Base-by-base conservation (phyloP, 2,329 filamentous ascomycete species). In the Aspergillus tubingensis region DNA sequence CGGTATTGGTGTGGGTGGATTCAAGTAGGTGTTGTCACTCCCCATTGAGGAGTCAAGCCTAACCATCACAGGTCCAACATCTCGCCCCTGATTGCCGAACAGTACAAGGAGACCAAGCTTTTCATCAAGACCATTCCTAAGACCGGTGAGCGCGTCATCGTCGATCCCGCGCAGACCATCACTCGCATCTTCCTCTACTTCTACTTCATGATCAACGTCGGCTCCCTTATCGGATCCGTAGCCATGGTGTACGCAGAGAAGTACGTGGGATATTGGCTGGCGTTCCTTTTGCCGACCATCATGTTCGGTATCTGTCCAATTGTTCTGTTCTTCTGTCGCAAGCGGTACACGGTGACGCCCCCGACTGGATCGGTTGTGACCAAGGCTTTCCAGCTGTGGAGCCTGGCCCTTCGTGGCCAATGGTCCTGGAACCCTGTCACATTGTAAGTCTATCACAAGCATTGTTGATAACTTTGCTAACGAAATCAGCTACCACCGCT, bases 171-270 rank as follows among this genome's bases (percentile, higher is more conserved):
- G 54, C 81, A 88, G 61, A 91, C 89, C 55, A 83, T 88, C 66
- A 86, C 85, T n/a, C 83, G 88, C 48, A 85, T 91, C 47, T 90
- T 88, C 73, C 82, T 86, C 68, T 88, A 85, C 73, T 91, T 90
- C 74, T 91, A 91, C 75, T 81, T 89, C 50, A 83, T 88, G 70
- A 89, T 90, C 77, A 91, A 91, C 71, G 72, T 89, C 17, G 89
- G 89, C 47, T 84, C 86, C 49, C 77, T 88, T 51, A 70, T 82
- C 55, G 85, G 82, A 36, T 86, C 86, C 72, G 83, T 89, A 61
- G 80, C 78, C 69, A 91, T 89, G 85, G 87, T 86, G 36, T 92
- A 90, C 69, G 86, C 88, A 1, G 90, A 91, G 75, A 89, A 90
- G 73, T 90, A 90, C 63, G 83, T 91, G 47, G 89, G 89, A 8